A percentile compares a stretch with the other conserved stretches of the same genome.
Conservation (phyloP, 2,329 filamentous ascomycete species). For the Aspergillus sp. region DNA sequence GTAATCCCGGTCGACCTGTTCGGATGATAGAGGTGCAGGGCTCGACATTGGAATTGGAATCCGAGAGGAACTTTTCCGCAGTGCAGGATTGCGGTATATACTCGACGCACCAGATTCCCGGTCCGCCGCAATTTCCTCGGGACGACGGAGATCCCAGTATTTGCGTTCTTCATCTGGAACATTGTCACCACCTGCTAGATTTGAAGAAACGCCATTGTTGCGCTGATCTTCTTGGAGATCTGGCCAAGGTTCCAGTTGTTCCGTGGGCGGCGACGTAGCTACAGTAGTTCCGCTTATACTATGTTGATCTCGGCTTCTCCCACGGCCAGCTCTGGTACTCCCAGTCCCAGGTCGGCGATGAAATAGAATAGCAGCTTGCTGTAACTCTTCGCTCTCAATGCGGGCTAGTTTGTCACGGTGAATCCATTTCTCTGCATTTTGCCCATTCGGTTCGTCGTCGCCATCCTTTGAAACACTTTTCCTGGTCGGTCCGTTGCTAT, state of each 20-base stretch:
- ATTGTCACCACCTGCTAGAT: constrained; percentile 38
- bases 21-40: constrained; percentile 70
- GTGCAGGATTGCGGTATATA: constrained; percentile 53
- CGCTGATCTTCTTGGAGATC: constrained; percentile 35
- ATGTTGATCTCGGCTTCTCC: constrained; percentile 38
- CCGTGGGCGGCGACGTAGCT: constrained; percentile 24
- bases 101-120: constrained; percentile 45
- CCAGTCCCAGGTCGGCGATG: constrained; percentile 38
- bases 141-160: constrained; percentile 71
- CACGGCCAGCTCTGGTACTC: constrained; percentile 38
- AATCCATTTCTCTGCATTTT: constrained; percentile 48
- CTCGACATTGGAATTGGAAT: constrained; percentile 85
- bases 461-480: constrained; percentile 21
- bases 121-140: constrained; percentile 71
- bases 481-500: constrained; percentile 17
- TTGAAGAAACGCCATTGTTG: constrained; percentile 29
- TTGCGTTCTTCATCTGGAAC: constrained; percentile 45
- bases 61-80: constrained; percentile 67
- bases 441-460: constrained; percentile 15
- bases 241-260: constrained; percentile 37
- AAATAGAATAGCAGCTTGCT: constrained; percentile 47
- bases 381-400: constrained; percentile 52
- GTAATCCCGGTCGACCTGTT: constrained; percentile 72
- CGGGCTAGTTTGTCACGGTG: constrained; percentile 51
- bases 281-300: constrained; percentile 27